Percentiles rank a stretch among this genome's conserved stretches.
These are phyloP conservation scores for Musa beccarii DNA, from an alignment of 176 grass and related monocot genomes.

Conservation along the genomic window DNA sequence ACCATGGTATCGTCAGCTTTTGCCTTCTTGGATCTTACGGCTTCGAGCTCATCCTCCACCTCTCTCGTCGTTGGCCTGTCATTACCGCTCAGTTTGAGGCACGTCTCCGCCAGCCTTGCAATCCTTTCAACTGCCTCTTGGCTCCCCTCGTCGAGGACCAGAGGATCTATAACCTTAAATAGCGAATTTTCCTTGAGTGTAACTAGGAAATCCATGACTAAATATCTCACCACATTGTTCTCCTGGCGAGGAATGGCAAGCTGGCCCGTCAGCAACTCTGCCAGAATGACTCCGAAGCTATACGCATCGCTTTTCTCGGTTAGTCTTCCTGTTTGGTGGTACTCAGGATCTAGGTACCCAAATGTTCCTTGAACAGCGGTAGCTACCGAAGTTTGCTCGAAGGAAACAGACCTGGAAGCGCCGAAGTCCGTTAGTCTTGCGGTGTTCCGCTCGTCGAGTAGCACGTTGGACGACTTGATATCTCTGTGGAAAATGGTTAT, in stretches of 20 bases:
- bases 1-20: not conserved
- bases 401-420: conserved; percentile 26
- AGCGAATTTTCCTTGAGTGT: not conserved
- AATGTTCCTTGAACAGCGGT: conserved; percentile 13
- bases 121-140: conserved; percentile 6
- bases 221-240: not conserved
- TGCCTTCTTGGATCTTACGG: not conserved
- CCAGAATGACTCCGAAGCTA: conserved; percentile 21
- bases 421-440: conserved; percentile 20
- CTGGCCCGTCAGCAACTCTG: conserved; percentile 8
- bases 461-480: conserved; percentile 10
- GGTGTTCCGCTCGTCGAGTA: not conserved
- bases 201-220: not conserved
- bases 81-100: conserved; percentile 23
- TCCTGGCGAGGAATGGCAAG: not conserved
- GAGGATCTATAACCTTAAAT: not conserved
- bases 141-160: not conserved
- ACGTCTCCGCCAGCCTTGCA: conserved; percentile 10
- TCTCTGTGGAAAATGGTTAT: conserved; percentile 6
- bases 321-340: not conserved
- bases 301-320: conserved; percentile 13
- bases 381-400: conserved; percentile 14
- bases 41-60: not conserved
- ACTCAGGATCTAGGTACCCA: conserved; percentile 4
- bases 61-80: conserved; percentile 29